These are phyloP conservation scores for Schizochytrium sp. DNA, from an alignment of 108 stramenopile species.

Conservation along the genomic window DNA sequence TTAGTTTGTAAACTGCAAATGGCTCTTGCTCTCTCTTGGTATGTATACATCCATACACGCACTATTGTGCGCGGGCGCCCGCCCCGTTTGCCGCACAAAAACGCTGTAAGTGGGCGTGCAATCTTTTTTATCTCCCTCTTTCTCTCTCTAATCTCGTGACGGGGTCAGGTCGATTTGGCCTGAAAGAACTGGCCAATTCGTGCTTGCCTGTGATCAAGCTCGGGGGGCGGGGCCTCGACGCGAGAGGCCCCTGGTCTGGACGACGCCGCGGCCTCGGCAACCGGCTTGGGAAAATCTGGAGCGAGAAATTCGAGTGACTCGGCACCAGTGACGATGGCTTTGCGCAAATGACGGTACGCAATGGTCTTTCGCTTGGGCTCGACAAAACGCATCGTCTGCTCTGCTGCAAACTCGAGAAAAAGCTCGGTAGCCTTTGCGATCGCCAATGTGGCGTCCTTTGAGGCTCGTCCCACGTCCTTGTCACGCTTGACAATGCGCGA, in stretches of 20 bases:
- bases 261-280: neutral
- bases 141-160: too few relatives aligned
- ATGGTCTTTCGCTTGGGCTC: neutral
- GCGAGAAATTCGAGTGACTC: neutral
- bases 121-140: too few relatives aligned
- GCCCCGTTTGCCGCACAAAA: too few relatives aligned
- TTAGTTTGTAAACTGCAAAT: too few relatives aligned
- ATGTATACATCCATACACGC: too few relatives aligned
- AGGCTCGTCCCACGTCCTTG: neutral
- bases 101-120: too few relatives aligned
- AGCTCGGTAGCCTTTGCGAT: conserved; percentile 15
- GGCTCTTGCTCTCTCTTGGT: too few relatives aligned
- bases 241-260: neutral
- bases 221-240: neutral
- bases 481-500: neutral
- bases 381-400: neutral
- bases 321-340: neutral
- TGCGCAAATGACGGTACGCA: neutral
- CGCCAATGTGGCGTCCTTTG: neutral
- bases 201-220: neutral
- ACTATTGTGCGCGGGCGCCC: too few relatives aligned
- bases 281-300: neutral
- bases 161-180: neutral
- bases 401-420: neutral
- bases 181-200: neutral